phyloP scores from a whole-genome alignment of 805 yeast genomes.

The Spathaspora gorwiae region DNA sequence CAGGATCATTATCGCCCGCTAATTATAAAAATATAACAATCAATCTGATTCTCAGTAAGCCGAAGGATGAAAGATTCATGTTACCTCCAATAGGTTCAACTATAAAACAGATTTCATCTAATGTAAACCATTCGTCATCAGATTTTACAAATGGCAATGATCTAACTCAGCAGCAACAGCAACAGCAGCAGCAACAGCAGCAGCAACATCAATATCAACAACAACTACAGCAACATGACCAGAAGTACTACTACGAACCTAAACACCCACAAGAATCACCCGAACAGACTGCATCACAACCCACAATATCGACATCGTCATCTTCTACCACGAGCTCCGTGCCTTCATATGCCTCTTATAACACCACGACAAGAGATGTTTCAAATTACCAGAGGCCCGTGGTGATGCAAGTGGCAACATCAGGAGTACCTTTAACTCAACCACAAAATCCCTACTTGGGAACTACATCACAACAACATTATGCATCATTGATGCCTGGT shows the following conservation, averaged over 20 bases:
- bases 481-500: not conserved
- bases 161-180: not conserved
- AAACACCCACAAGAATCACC: no score
- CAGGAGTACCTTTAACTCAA: not conserved
- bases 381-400: not conserved
- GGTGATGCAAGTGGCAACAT: not conserved
- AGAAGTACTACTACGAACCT: no score
- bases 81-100: conserved; percentile 4
- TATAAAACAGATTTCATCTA: not conserved
- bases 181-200: not conserved
- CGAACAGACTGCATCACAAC: not conserved
- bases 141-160: not conserved
- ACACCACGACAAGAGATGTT: not conserved
- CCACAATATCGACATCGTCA: not conserved
- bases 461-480: not conserved
- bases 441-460: not conserved
- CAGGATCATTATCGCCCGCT: not conserved
- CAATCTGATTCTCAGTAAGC: conserved; percentile 10
- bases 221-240: conserved; percentile 3
- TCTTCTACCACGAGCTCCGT: not conserved
- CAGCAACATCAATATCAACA: not conserved
- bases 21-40: conserved; percentile 12
- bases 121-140: not conserved
- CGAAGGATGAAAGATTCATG: conserved; percentile 1
- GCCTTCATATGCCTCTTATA: not conserved